These are phyloP conservation scores for Tricholoma bakamatsutake DNA, from an alignment of 768 basidiomycete species.

Conservation along the genomic window DNA sequence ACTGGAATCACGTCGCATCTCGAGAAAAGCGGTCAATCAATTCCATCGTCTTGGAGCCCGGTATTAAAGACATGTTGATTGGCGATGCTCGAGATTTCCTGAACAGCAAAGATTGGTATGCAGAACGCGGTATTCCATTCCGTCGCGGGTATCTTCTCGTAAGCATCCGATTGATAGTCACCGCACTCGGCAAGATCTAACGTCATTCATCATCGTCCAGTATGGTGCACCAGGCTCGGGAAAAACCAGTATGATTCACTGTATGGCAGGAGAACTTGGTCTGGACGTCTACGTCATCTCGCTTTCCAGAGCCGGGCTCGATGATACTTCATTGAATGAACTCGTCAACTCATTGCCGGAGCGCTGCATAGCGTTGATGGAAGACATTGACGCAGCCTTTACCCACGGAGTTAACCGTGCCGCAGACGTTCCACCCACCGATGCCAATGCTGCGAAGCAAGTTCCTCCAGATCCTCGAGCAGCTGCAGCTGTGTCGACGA, in stretches of 20 bases:
- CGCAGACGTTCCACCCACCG: conserved; percentile 2
- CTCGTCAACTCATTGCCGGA: conserved; percentile 50
- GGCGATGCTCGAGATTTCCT: conserved; percentile 60
- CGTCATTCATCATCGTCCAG: conserved; percentile 19
- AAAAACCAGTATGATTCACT: conserved; percentile 65
- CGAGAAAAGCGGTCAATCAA: conserved; percentile 50
- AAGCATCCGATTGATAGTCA: conserved; percentile 4
- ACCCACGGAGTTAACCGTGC: conserved; percentile 25
- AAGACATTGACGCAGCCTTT: conserved; percentile 70
- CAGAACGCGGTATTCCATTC: conserved; percentile 61
- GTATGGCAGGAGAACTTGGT: conserved; percentile 62
- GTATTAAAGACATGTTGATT: conserved; percentile 49
- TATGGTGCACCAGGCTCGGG: conserved; percentile 69
- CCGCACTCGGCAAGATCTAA: neutral
- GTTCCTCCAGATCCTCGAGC: conserved; percentile 5
- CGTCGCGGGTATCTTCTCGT: conserved; percentile 59
- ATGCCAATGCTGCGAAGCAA: neutral
- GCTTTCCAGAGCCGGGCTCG: conserved; percentile 48
- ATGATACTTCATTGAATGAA: conserved; percentile 47
- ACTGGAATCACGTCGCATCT: conserved; percentile 45
- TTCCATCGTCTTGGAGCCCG: conserved; percentile 56
- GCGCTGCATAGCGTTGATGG: conserved; percentile 59
- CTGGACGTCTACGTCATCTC: conserved; percentile 64
- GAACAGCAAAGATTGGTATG: conserved; percentile 52
- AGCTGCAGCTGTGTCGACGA: conserved; percentile 9